phyloP scores from a whole-genome alignment of 176 grass and related monocot species.

The Poa pratensis region DNA sequence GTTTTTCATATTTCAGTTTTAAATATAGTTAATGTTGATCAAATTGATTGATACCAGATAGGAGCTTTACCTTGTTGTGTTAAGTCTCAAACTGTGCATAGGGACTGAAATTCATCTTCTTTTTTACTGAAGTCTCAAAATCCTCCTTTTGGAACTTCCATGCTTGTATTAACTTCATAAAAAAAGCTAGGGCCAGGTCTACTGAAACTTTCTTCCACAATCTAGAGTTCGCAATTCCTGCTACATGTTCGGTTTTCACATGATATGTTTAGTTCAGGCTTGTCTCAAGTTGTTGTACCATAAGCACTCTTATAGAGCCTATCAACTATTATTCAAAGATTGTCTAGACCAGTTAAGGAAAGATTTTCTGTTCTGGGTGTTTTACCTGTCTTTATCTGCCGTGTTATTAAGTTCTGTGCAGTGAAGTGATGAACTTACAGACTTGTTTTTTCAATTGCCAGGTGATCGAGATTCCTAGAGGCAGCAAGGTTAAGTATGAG shows the following conservation, averaged over 20 bases:
- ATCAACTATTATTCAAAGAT: conserved; percentile 5
- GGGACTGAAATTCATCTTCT: background rate
- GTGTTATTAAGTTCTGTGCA: conserved; percentile 31
- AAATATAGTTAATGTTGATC: background rate
- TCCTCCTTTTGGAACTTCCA: background rate
- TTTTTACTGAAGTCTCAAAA: background rate
- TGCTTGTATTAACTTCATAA: conserved; percentile 21
- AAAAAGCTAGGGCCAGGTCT: background rate
- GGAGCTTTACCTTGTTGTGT: conserved; percentile 21
- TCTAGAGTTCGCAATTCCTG: conserved; percentile 23
- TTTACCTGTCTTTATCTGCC: conserved; percentile 12
- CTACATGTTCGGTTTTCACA: background rate
- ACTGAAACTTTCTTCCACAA: background rate
- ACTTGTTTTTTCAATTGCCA: conserved; percentile 41
- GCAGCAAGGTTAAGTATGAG: conserved; percentile 97
- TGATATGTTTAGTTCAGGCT: background rate
- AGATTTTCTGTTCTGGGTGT: background rate
- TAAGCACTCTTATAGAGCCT: background rate
- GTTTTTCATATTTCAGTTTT: conserved; percentile 49
- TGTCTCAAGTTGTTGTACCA: conserved; percentile 7
- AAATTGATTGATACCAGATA: background rate
- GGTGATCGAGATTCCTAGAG: conserved; percentile 95
- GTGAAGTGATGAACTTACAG: background rate
- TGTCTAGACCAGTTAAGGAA: background rate
- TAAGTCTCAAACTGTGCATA: background rate